These are phyloP conservation scores for Iberis pinnata DNA, from an alignment of 345 rosid genomes.

Conservation along the genomic window DNA sequence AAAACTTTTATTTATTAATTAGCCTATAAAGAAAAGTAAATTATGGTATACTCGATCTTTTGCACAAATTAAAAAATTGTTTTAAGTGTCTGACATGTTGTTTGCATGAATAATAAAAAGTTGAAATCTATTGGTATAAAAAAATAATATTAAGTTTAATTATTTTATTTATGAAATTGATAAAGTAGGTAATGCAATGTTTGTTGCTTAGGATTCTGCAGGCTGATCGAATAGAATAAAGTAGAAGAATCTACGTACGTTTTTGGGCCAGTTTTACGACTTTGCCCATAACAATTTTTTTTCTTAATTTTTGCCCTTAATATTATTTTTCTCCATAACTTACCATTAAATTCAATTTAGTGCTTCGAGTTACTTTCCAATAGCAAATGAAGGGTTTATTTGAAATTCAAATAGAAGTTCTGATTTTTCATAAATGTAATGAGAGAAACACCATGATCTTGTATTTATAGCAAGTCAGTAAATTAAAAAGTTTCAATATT, in stretches of 20 bases:
- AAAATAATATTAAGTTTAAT: background rate
- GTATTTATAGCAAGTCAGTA: conserved; percentile 8
- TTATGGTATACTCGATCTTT: conserved; percentile 4
- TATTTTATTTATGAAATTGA: conserved; percentile 6
- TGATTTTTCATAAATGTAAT: conserved; percentile 19
- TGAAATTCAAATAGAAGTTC: conserved; percentile 11
- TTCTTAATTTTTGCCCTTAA: background rate
- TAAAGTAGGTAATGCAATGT: conserved; percentile 23
- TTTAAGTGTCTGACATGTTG: conserved; percentile 21
- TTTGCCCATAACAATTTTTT: background rate
- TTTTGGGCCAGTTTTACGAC: conserved; percentile 14
- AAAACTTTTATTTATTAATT: background rate
- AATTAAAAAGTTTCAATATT: conserved; percentile 2
- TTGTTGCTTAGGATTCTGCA: conserved; percentile 31
- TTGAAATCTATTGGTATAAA: no score
- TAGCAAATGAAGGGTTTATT: no score
- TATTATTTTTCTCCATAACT: background rate
- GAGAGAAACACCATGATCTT: conserved; percentile 15
- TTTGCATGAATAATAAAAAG: conserved; percentile 16
- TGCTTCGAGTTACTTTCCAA: background rate
- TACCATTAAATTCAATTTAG: background rate
- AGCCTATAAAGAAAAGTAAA: no score
- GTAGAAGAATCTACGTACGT: conserved; percentile 13
- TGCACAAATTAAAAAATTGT: background rate
- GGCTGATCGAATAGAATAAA: conserved; percentile 21